A percentile compares a stretch with the other conserved stretches of the same genome.
phyloP scores from a whole-genome alignment of 106 monocot species.

The Alisma plantagoaquatica region DNA sequence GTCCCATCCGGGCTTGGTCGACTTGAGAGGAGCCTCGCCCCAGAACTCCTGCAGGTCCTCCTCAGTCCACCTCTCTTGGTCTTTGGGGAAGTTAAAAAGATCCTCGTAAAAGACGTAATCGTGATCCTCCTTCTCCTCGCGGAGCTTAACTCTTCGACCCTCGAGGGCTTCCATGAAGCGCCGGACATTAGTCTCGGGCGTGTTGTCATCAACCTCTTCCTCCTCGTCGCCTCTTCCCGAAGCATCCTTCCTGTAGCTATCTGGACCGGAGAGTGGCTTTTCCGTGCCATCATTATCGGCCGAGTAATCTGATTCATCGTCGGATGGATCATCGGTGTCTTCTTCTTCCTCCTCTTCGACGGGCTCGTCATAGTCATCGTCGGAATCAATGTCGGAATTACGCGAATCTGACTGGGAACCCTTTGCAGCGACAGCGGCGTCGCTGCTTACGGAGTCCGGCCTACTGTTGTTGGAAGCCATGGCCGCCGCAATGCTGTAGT shows the following conservation, averaged over 20 bases:
- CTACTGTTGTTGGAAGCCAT: no score
- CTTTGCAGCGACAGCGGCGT: no score
- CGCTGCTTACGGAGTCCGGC: no score
- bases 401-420: no score
- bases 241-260: no score
- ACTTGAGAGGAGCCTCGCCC: conserved; percentile 52
- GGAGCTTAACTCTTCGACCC: conserved; percentile 17
- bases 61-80: conserved; percentile 70
- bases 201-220: conserved; percentile 23
- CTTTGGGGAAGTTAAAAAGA: conserved; percentile 63
- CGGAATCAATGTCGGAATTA: no score
- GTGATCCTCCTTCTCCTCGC: conserved; percentile 29
- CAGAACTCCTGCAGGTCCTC: conserved; percentile 68
- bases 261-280: neutral
- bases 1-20: conserved; percentile 63
- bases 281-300: conserved; percentile 13
- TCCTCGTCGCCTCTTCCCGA: conserved; percentile 9
- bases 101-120: conserved; percentile 40
- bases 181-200: conserved; percentile 41
- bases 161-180: conserved; percentile 38
- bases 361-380: no score
- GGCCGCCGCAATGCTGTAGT: no score
- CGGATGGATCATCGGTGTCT: conserved; percentile 1
- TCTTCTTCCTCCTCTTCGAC: no score
- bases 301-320: conserved; percentile 8